Percentiles rank a stretch among this genome's conserved stretches.
Evolutionary conservation across 257 asterid species (phyloP).

Genomic region (Asclepias syriaca): DNA sequence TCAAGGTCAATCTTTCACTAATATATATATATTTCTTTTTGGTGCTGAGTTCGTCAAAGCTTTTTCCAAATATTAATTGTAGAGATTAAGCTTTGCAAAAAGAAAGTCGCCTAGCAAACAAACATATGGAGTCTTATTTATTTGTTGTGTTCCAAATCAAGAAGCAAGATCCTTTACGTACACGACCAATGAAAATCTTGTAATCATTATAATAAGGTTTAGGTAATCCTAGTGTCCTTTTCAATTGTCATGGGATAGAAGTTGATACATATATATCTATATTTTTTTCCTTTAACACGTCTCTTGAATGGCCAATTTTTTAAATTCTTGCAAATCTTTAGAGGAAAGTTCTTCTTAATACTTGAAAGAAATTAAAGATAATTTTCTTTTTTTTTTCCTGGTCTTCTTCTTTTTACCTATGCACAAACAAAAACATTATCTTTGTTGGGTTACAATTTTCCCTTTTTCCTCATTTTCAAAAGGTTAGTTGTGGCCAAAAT

Average conservation of each 20-base stretch:
- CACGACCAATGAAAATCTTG: not conserved
- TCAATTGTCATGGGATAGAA: not conserved
- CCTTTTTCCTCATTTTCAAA: too few relatives aligned
- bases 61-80: not conserved
- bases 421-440: too few relatives aligned
- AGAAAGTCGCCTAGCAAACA: slow-evolving; percentile 4
- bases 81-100: not conserved
- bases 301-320: not conserved
- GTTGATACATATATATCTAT: too few relatives aligned
- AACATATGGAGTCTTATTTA: not conserved
- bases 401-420: not conserved
- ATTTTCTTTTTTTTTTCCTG: too few relatives aligned
- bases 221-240: slow-evolving; percentile 4
- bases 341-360: too few relatives aligned
- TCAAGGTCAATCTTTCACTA: not conserved
- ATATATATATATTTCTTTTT: too few relatives aligned
- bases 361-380: too few relatives aligned
- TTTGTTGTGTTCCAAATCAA: not conserved
- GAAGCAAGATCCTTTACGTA: not conserved
- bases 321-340: too few relatives aligned
- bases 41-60: not conserved
- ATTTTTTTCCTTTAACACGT: not conserved
- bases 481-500: too few relatives aligned
- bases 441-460: too few relatives aligned
- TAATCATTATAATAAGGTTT: not conserved